These are phyloP conservation scores for Arthrobotrys musiformis DNA, from an alignment of 2,329 filamentous ascomycete genomes.

Conservation along the genomic window DNA sequence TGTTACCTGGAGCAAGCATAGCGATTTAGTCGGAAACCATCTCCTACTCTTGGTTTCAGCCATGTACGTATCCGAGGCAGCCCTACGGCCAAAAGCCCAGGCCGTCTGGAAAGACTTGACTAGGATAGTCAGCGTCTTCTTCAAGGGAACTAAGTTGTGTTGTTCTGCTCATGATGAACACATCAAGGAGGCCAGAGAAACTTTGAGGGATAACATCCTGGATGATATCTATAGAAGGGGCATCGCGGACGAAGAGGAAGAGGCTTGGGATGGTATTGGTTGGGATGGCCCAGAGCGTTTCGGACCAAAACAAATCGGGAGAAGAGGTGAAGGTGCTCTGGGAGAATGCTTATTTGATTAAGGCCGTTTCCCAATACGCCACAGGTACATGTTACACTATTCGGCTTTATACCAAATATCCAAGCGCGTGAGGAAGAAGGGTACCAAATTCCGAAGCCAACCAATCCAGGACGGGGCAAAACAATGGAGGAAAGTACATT, in stretches of 20 bases:
- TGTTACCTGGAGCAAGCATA: constrained; percentile 34
- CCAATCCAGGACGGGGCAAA: neutral
- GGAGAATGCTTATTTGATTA: constrained; percentile 51
- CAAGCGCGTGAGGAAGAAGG: neutral
- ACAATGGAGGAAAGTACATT: neutral
- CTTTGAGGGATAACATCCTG: constrained; percentile 36
- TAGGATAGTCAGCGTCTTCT: constrained; percentile 41
- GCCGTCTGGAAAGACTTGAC: constrained; percentile 47
- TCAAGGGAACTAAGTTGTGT: constrained; percentile 45
- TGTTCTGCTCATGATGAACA: constrained; percentile 39
- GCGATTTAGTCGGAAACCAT: constrained; percentile 48
- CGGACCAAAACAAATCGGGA: constrained; percentile 40
- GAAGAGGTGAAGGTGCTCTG: constrained; percentile 37
- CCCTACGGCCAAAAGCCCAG: constrained; percentile 26
- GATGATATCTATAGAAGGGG: constrained; percentile 49
- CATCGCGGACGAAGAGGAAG: constrained; percentile 48
- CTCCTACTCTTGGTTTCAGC: constrained; percentile 43
- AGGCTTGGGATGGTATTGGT: constrained; percentile 42
- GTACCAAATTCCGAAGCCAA: neutral
- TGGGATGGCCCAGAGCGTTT: constrained; percentile 47
- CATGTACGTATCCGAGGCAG: constrained; percentile 42
- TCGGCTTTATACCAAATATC: neutral
- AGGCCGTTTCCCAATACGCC: neutral
- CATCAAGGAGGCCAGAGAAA: constrained; percentile 26
- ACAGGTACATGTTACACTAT: neutral